Conservation (phyloP, 495 filamentous ascomycete genomes). For the Hypomontagnella submonticulosa region DNA sequence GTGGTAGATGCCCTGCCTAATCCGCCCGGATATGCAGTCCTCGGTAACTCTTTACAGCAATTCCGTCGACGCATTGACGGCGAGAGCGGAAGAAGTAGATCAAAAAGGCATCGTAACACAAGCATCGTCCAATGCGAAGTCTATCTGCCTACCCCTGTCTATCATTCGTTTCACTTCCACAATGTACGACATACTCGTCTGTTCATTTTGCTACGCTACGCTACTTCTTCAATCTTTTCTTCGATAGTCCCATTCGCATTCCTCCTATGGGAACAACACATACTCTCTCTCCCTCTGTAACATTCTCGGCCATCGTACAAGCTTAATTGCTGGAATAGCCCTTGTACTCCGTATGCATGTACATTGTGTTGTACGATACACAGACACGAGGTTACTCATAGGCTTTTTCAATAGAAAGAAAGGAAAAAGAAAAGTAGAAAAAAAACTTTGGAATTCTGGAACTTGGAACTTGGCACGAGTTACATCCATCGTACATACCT, state of each 20-base stretch:
- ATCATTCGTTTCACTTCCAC: not conserved
- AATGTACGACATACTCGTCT: not conserved
- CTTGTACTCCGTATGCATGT: slow-evolving; percentile 7
- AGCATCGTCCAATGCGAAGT: slow-evolving; percentile 2
- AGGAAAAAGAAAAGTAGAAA: too few species aligned
- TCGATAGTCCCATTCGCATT: not conserved
- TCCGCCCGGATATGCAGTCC: slow-evolving; percentile 16
- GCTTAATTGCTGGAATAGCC: slow-evolving; percentile 8
- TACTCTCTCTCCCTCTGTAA: too few species aligned
- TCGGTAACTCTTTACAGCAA: slow-evolving; percentile 31
- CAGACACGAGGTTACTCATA: too few species aligned
- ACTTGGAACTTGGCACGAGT: slow-evolving; percentile 12
- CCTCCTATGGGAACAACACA: not conserved
- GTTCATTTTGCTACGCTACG: too few species aligned
- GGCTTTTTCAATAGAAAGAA: too few species aligned
- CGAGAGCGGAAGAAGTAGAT: slow-evolving; percentile 6
- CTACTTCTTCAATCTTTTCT: too few species aligned
- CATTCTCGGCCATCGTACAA: slow-evolving; percentile 8
- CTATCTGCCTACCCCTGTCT: not conserved
- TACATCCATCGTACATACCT: too few species aligned
- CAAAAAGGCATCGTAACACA: not conserved
- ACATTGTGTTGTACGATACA: not conserved
- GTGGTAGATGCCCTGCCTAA: slow-evolving; percentile 17
- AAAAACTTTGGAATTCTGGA: not conserved
- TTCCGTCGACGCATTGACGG: slow-evolving; percentile 9